Conservation (phyloP, 2,329 filamentous ascomycete genomes). For the Trichothecium roseum region DNA sequence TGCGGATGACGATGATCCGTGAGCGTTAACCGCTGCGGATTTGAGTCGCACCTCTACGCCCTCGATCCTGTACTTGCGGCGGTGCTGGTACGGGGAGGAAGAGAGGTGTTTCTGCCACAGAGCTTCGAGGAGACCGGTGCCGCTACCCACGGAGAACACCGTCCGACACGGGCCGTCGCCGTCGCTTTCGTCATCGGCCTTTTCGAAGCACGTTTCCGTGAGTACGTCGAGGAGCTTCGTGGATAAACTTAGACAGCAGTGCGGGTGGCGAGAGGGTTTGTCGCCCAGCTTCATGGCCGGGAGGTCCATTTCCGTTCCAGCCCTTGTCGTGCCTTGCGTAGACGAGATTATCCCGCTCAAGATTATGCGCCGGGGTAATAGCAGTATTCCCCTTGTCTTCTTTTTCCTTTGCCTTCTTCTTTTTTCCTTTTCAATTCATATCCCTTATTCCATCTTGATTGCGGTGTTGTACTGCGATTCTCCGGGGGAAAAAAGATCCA, state of each 20-base stretch:
- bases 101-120: slow-evolving; percentile 3
- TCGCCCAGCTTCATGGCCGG: background rate
- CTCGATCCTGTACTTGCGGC: slow-evolving; percentile 10
- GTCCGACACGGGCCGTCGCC: no score
- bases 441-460: no score
- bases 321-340: no score
- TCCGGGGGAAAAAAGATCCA: no score
- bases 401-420: no score
- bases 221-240: slow-evolving; percentile 11
- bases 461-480: no score
- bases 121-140: slow-evolving; percentile 17
- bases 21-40: slow-evolving; percentile 1
- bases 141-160: slow-evolving; percentile 19
- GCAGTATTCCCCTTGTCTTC: no score
- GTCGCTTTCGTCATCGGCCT: background rate
- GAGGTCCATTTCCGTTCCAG: no score
- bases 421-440: no score
- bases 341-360: no score
- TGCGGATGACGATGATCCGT: no score
- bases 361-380: no score
- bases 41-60: slow-evolving; percentile 18
- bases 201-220: slow-evolving; percentile 4
- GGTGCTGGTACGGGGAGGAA: background rate
- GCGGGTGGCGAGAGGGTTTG: slow-evolving; percentile 12
- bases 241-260: slow-evolving; percentile 19